These are phyloP conservation scores for Leptographium radiaticola DNA, from an alignment of 2,329 filamentous ascomycete genomes.

Conservation along the genomic window DNA sequence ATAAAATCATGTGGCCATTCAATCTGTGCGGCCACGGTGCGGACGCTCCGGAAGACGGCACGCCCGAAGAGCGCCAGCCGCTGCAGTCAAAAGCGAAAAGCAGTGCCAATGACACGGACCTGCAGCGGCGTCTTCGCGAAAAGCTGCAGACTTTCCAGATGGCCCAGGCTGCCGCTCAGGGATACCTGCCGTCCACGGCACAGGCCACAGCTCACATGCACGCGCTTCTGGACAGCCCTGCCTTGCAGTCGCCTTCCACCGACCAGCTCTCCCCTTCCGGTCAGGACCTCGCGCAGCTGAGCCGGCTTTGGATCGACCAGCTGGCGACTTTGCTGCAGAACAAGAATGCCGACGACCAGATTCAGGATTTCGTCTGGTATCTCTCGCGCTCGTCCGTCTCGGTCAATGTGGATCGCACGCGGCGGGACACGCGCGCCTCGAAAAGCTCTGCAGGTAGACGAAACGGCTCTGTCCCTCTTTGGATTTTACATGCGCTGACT, in stretches of 20 bases:
- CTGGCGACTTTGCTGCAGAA: constrained; percentile 70
- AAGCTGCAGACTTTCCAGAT: constrained; percentile 94
- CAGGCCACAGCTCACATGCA: constrained; percentile 70
- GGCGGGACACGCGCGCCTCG: background rate
- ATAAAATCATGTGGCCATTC: background rate
- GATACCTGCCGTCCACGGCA: constrained; percentile 86
- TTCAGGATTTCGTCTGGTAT: constrained; percentile 88
- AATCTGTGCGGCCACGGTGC: background rate
- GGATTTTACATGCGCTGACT: no score
- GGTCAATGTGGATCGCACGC: constrained; percentile 31
- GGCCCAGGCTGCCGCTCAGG: constrained; percentile 65
- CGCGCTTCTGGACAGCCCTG: constrained; percentile 56
- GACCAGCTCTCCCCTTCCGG: constrained; percentile 67
- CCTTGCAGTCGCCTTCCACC: constrained; percentile 58
- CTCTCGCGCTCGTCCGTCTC: constrained; percentile 59
- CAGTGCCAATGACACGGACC: constrained; percentile 67
- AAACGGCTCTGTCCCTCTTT: no score
- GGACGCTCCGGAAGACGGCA: constrained; percentile 9
- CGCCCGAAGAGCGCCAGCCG: constrained; percentile 42
- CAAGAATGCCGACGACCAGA: constrained; percentile 74
- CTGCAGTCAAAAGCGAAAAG: constrained; percentile 50
- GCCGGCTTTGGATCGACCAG: constrained; percentile 60
- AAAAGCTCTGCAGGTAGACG: background rate
- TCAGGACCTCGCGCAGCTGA: constrained; percentile 56
- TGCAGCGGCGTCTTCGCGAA: constrained; percentile 68